Percentiles rank a stretch among this genome's conserved stretches.
These are phyloP conservation scores for Macrophomina tecta DNA, from an alignment of 2,329 filamentous ascomycete species.

Conservation along the genomic window DNA sequence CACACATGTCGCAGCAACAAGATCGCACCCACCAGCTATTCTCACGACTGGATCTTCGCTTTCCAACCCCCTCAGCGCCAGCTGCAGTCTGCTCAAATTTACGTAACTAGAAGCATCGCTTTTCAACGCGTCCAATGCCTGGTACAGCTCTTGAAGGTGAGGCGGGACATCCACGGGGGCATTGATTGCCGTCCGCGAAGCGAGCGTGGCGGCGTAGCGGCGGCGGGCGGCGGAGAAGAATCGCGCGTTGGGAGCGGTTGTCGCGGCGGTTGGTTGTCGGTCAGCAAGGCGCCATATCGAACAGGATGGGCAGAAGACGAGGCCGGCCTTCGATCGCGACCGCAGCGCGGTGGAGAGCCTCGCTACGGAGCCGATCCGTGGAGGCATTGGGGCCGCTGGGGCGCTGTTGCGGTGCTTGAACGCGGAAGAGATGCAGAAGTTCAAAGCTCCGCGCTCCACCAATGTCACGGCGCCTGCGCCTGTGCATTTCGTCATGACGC, in stretches of 20 bases:
- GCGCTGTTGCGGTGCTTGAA: constrained; percentile 8
- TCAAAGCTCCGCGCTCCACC: constrained; percentile 25
- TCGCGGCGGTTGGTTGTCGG: constrained; percentile 2
- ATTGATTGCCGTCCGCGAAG: constrained; percentile 61
- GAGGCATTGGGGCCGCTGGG: constrained; percentile 45
- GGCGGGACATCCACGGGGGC: constrained; percentile 59
- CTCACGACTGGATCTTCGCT: constrained; percentile 59
- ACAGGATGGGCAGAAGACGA: constrained; percentile 35
- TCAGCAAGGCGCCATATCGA: constrained; percentile 36
- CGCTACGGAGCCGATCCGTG: constrained; percentile 46
- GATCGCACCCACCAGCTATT: constrained; percentile 55
- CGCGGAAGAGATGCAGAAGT: constrained; percentile 23
- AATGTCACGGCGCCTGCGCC: neutral
- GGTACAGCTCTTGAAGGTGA: constrained; percentile 63
- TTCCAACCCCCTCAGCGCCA: constrained; percentile 71
- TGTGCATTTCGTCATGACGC: constrained; percentile 29
- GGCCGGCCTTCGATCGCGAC: constrained; percentile 37
- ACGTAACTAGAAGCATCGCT: constrained; percentile 66
- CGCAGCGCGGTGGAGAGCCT: constrained; percentile 38
- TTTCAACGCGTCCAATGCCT: constrained; percentile 65
- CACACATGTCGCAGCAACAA: constrained; percentile 21
- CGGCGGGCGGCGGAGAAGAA: constrained; percentile 26
- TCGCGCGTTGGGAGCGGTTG: constrained; percentile 15
- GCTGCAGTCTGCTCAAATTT: constrained; percentile 72
- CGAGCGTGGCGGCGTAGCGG: constrained; percentile 49